Conservation (phyloP, 1,284 basidiomycete genomes). For the Trichosporon sp. region DNA sequence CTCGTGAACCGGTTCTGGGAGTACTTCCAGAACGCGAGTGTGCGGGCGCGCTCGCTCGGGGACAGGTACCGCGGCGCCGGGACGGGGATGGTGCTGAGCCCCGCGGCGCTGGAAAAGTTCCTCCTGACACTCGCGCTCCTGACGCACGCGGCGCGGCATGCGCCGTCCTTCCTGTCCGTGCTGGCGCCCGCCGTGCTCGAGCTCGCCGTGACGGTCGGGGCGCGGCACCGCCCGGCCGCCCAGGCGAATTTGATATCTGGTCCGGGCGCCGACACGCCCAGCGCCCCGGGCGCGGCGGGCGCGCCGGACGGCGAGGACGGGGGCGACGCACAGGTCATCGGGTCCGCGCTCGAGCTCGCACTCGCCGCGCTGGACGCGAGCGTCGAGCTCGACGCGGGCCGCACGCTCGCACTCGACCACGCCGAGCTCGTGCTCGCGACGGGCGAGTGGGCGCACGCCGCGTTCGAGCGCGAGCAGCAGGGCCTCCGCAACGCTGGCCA, state of each 20-base stretch:
- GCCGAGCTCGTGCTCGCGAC: conserved; percentile 64
- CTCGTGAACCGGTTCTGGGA: conserved; percentile 85
- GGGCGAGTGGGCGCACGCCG: conserved; percentile 71
- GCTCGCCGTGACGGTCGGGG: conserved; percentile 71
- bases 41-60: conserved; percentile 56
- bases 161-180: conserved; percentile 70
- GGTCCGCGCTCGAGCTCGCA: conserved; percentile 68
- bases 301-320: conserved; percentile 9
- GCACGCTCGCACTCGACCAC: conserved; percentile 68
- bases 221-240: conserved; percentile 54
- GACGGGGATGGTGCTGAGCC: conserved; percentile 71
- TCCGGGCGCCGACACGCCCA: not conserved
- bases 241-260: not conserved
- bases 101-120: conserved; percentile 68
- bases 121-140: conserved; percentile 74
- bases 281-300: not conserved
- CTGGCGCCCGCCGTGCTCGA: conserved; percentile 76
- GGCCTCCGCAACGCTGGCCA: conserved; percentile 59
- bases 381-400: conserved; percentile 69
- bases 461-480: conserved; percentile 64
- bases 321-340: conserved; percentile 64
- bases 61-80: conserved; percentile 65
- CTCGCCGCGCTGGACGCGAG: conserved; percentile 71
- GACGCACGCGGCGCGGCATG: conserved; percentile 71
- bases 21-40: conserved; percentile 75